phyloP scores from a whole-genome alignment of 495 filamentous ascomycete species.

The Amorphotheca resinae region DNA sequence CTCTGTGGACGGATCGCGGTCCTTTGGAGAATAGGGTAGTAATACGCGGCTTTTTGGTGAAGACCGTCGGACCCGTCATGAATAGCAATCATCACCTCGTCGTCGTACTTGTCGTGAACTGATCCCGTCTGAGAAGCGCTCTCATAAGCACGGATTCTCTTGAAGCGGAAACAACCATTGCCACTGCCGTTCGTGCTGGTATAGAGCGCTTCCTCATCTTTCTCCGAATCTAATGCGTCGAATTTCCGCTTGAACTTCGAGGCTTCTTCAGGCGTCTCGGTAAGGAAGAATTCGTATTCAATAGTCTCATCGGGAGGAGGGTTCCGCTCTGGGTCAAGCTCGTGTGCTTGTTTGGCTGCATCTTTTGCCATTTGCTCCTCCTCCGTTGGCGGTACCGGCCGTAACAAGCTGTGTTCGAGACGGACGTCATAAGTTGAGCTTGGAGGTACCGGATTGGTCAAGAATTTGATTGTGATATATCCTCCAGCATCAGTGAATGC shows the following conservation, averaged over 20 bases:
- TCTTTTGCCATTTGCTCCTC: conserved; percentile 38
- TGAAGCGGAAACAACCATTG: conserved; percentile 53
- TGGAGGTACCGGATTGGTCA: conserved; percentile 58
- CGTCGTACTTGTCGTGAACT: conserved; percentile 49
- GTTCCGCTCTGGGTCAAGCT: conserved; percentile 46
- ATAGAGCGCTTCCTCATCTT: conserved; percentile 56
- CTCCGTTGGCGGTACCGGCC: conserved; percentile 42
- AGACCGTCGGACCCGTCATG: conserved; percentile 31
- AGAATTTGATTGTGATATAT: conserved; percentile 82
- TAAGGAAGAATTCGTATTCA: conserved; percentile 75
- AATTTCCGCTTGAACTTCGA: conserved; percentile 61
- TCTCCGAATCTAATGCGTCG: conserved; percentile 52
- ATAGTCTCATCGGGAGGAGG: conserved; percentile 49
- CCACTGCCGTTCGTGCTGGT: conserved; percentile 35
- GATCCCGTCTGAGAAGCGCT: conserved; percentile 56
- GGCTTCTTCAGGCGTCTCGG: conserved; percentile 40
- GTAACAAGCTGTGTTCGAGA: conserved; percentile 67
- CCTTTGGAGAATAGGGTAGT: conserved; percentile 74
- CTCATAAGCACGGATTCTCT: conserved; percentile 72
- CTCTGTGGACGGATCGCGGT: conserved; percentile 42
- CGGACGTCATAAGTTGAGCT: conserved; percentile 58
- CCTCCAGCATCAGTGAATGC: conserved; percentile 77
- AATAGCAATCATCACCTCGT: conserved; percentile 40
- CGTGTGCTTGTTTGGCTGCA: conserved; percentile 44
- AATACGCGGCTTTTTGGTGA: conserved; percentile 67